Evolutionary conservation across 2,329 filamentous ascomycete genomes (phyloP).

Genomic region (Phyllosticta citrichinensis): DNA sequence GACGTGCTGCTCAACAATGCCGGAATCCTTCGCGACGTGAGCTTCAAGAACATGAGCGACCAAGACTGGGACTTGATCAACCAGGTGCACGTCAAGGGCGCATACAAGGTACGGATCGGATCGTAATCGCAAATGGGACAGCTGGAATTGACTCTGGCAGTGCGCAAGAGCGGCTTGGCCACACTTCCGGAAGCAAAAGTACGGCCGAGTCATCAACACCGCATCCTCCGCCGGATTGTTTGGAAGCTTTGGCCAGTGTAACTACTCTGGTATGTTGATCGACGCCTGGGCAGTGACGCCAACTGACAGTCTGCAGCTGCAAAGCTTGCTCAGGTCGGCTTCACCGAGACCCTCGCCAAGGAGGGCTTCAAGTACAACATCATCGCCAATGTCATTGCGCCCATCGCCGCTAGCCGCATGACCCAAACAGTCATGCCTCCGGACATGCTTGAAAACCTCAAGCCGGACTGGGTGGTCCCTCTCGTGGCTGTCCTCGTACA

Average conservation of each 20-base stretch:
- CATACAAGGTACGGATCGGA: conserved; percentile 58
- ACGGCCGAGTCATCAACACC: conserved; percentile 91
- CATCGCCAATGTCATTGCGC: conserved; percentile 85
- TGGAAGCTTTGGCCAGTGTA: conserved; percentile 89
- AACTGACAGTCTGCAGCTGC: conserved; percentile 49
- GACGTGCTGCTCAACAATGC: conserved; percentile 98
- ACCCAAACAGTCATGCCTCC: conserved; percentile 91
- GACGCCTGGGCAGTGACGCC: no score
- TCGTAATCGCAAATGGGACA: background rate
- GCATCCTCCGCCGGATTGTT: conserved; percentile 93
- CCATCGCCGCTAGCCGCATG: conserved; percentile 91
- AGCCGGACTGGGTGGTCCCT: conserved; percentile 92
- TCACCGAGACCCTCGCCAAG: conserved; percentile 96
- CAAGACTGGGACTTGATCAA: conserved; percentile 93
- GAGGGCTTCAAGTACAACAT: conserved; percentile 99
- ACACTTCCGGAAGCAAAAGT: conserved; percentile 98
- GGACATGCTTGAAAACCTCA: conserved; percentile 75
- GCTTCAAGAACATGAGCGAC: conserved; percentile 99
- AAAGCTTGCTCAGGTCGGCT: conserved; percentile 90
- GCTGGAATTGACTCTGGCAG: conserved; percentile 24
- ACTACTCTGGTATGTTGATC: conserved; percentile 64
- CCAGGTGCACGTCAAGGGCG: conserved; percentile 82
- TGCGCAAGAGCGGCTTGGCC: conserved; percentile 92
- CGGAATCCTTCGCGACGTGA: conserved; percentile 86
- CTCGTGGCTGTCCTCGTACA: conserved; percentile 83